phyloP scores from a whole-genome alignment of 2,329 filamentous ascomycete genomes.

The Exophiala xenobiotica region DNA sequence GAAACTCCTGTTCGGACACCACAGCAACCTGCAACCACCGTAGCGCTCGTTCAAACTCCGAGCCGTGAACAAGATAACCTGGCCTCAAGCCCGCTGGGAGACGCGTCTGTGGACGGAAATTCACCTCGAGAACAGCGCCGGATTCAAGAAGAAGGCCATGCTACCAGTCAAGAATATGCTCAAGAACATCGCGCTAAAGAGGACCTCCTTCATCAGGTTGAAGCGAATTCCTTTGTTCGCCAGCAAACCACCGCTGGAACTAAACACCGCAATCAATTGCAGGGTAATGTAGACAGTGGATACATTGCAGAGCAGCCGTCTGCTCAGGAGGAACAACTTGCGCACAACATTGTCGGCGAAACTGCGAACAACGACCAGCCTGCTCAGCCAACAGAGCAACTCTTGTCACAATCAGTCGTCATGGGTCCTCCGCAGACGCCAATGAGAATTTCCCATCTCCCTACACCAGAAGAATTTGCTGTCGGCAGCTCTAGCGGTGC shows the following conservation, averaged over 20 bases:
- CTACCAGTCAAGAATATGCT: neutral
- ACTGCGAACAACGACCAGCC: too few species aligned
- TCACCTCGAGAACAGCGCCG: too few species aligned
- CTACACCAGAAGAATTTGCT: neutral
- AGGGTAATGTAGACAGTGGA: too few species aligned
- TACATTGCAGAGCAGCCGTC: too few species aligned
- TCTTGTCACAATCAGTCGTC: conserved; percentile 2
- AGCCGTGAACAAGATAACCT: neutral
- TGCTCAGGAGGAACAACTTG: too few species aligned
- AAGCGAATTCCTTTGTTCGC: too few species aligned
- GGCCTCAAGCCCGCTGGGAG: neutral
- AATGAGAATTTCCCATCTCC: conserved; percentile 1
- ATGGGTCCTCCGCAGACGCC: conserved; percentile 25
- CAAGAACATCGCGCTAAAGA: neutral
- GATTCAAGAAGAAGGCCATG: neutral
- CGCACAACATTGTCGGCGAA: too few species aligned
- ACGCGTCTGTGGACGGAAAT: too few species aligned
- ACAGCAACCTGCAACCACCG: neutral
- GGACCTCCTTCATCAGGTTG: neutral
- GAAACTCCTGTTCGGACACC: neutral
- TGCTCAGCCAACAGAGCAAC: neutral
- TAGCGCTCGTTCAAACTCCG: neutral
- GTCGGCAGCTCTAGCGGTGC: neutral
- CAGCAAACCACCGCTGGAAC: too few species aligned
- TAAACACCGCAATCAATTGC: too few species aligned